These are phyloP conservation scores for Fusarium secorum DNA, from an alignment of 2,329 filamentous ascomycete genomes.

Conservation along the genomic window DNA sequence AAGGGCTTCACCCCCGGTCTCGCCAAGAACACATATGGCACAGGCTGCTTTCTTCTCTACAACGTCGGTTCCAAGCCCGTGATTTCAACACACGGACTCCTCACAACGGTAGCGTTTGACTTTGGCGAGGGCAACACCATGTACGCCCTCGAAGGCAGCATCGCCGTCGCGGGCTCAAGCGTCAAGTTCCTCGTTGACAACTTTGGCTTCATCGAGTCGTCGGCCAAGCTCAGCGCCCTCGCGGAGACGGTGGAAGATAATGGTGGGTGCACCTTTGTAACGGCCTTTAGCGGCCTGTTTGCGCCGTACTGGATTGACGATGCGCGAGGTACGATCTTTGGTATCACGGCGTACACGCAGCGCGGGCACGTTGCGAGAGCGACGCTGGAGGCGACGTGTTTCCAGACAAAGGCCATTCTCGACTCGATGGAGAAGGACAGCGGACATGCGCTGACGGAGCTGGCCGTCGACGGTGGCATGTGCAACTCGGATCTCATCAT, in stretches of 20 bases:
- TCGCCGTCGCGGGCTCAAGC: conserved; percentile 78
- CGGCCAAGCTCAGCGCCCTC: conserved; percentile 55
- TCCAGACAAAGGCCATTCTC: conserved; percentile 83
- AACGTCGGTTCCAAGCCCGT: conserved; percentile 83
- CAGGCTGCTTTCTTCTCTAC: conserved; percentile 84
- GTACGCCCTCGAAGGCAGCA: conserved; percentile 80
- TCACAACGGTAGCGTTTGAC: conserved; percentile 81
- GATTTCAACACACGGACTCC: conserved; percentile 77
- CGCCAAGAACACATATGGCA: conserved; percentile 88
- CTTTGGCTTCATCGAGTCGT: conserved; percentile 61
- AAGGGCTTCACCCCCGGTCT: conserved; percentile 77
- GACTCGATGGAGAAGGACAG: conserved; percentile 84
- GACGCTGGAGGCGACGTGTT: conserved; percentile 82
- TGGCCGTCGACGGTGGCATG: conserved; percentile 88
- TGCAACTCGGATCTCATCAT: conserved; percentile 82
- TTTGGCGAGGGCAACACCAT: conserved; percentile 72
- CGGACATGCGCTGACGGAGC: conserved; percentile 72
- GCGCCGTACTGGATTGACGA: conserved; percentile 89
- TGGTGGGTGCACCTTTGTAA: conserved; percentile 79
- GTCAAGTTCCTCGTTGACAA: conserved; percentile 73
- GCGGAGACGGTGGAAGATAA: conserved; percentile 67
- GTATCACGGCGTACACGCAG: conserved; percentile 79
- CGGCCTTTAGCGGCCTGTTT: conserved; percentile 81
- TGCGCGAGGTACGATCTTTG: conserved; percentile 80
- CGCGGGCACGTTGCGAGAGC: conserved; percentile 80